phyloP scores from a whole-genome alignment of 202 grass and related monocot genomes.

The Panicum virgatum region DNA sequence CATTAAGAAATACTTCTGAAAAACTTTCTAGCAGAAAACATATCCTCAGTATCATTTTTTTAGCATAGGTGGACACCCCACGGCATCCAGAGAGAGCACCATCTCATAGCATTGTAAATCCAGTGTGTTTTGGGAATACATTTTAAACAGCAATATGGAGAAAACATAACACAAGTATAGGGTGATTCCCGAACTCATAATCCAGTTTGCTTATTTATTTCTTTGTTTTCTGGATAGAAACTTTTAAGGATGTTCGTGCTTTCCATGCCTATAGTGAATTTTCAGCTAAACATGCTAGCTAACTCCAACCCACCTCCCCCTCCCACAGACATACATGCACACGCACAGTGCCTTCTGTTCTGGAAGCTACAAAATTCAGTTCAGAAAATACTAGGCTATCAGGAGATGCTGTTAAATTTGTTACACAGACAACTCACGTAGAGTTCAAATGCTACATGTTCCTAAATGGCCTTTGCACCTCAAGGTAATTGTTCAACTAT shows the following conservation, averaged over 20 bases:
- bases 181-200: background rate
- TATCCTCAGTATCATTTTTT: background rate
- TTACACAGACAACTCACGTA: slow-evolving; percentile 10
- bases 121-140: background rate
- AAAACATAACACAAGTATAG: slow-evolving; percentile 4
- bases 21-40: background rate
- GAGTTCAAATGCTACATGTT: background rate
- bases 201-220: background rate
- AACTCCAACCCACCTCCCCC: too few relatives aligned
- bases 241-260: background rate
- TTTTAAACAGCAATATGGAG: background rate
- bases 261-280: background rate
- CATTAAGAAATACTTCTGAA: background rate
- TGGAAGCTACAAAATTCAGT: background rate
- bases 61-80: background rate
- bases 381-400: background rate
- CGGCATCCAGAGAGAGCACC: too few relatives aligned
- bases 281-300: background rate
- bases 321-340: background rate
- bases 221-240: background rate
- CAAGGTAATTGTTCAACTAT: background rate
- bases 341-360: background rate
- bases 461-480: background rate
- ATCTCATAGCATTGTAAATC: background rate
- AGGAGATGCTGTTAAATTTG: background rate